A percentile compares a stretch with the other conserved stretches of the same genome.
Evolutionary conservation across 2,329 filamentous ascomycete genomes (phyloP).

Genomic region (Venturia asperata): DNA sequence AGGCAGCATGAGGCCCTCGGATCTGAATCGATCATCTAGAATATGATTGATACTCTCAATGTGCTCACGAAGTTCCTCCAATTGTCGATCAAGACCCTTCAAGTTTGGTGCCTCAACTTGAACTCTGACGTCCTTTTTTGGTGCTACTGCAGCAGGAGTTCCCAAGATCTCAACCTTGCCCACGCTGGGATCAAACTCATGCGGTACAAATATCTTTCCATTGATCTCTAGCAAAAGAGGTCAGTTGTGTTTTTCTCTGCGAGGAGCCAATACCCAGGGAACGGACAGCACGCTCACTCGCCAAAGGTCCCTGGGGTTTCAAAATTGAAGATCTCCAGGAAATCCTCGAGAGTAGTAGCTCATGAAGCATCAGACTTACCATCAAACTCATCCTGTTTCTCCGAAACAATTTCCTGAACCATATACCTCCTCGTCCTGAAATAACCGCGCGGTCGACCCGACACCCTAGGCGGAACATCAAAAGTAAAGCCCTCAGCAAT

Average conservation of each 20-base stretch:
- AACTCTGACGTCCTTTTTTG: background rate
- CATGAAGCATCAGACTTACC: background rate
- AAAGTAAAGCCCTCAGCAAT: slow-evolving; percentile 65
- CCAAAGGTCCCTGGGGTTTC: background rate
- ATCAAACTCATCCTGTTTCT: slow-evolving; percentile 2
- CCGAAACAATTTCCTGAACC: slow-evolving; percentile 47
- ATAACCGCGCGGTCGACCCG: slow-evolving; percentile 37
- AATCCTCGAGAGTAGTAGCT: background rate
- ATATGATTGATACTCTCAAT: slow-evolving; percentile 7
- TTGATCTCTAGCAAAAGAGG: slow-evolving; percentile 23
- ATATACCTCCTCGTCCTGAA: slow-evolving; percentile 56
- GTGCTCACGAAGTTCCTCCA: slow-evolving; percentile 13
- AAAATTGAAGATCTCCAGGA: background rate
- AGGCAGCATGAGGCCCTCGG: slow-evolving; percentile 28
- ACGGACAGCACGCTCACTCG: too few relatives aligned
- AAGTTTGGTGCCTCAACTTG: slow-evolving; percentile 41
- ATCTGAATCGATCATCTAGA: slow-evolving; percentile 25
- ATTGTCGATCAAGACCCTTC: slow-evolving; percentile 22
- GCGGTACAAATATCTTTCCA: slow-evolving; percentile 17
- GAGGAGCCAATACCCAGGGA: too few relatives aligned
- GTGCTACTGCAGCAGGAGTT: background rate
- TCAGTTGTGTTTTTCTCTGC: background rate
- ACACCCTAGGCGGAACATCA: slow-evolving; percentile 46
- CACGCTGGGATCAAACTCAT: slow-evolving; percentile 23
- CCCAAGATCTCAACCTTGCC: slow-evolving; percentile 13